Evolutionary conservation across 2,329 filamentous ascomycete species (phyloP), one percentile per base, ranked within the genome.

Genomic region (Phialophora chinensis): DNA sequence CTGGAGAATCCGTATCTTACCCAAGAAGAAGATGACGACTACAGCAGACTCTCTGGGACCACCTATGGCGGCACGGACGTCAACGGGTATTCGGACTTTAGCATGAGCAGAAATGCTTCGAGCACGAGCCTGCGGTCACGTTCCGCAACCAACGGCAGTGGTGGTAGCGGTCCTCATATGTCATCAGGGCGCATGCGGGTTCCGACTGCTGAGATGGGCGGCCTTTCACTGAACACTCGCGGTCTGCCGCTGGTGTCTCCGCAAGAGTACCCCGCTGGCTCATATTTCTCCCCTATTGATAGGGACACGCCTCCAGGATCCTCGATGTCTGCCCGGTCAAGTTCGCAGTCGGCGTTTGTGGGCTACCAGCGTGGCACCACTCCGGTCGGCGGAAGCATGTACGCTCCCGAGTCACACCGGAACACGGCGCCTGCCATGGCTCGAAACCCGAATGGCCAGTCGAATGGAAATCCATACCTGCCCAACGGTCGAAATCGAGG

Each of bases 251-350:
- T 77, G 63, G 78, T 81, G 60, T 91, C 90, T 14, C 90, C 91
- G 1, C 82, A 83, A 29, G 82, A 86, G 23, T 84, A 86, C 60
- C 83, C 82, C 42, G 86, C 83, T n/a, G 92, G 93, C 66, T 97
- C 93, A 3, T 98, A 97, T 79, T 99, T 99, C 78, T 98, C 94
- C 0, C 95, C 95, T 0, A 86, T 90, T 1, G 93, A 97, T 62
- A 92, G 71, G 42, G 72, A 73, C 42, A 66, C 70, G 11, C 80
- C 66, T 11, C 73, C 73, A 38, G 67, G 69, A 66, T 79, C 81
- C 12, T 75, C 91, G 4, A 56, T 70, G 27, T 92, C 91, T 4
- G 79, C 80, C 20, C 75, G 81, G 63, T 83, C 81, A 14, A 83
- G 80, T 69, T 82, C 81, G 44, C 81, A 83, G 69, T 83, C 81